These are phyloP conservation scores for Phytopythium delawarense DNA, from an alignment of 352 stramenopile species.

Conservation along the genomic window DNA sequence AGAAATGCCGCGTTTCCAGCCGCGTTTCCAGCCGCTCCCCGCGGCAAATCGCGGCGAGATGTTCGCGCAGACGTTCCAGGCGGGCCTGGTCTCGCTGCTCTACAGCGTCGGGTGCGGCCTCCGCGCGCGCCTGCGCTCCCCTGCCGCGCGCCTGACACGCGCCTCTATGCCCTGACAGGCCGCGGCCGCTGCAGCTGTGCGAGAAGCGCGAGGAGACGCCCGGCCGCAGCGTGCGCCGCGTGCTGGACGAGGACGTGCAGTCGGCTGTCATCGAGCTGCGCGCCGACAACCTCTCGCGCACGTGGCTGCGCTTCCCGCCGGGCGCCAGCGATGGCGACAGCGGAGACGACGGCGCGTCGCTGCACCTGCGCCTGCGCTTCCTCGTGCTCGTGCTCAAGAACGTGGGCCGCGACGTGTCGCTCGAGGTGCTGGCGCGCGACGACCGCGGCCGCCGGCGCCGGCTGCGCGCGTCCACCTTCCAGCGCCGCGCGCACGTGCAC, in stretches of 20 bases:
- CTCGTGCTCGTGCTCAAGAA: constrained; percentile 47
- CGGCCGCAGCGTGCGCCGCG: constrained; percentile 25
- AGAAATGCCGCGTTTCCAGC: too few relatives aligned
- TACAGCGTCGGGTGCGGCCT: constrained; percentile 53
- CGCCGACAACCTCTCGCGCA: constrained; percentile 27
- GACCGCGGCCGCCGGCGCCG: constrained; percentile 25
- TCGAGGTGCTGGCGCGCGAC: constrained; percentile 46
- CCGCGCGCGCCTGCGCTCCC: background rate
- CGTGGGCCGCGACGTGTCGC: constrained; percentile 30
- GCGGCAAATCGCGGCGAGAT: constrained; percentile 11
- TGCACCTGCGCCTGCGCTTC: constrained; percentile 47
- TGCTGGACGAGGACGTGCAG: constrained; percentile 57
- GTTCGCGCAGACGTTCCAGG: constrained; percentile 47
- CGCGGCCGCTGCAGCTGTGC: constrained; percentile 55
- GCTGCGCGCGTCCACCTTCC: constrained; percentile 46
- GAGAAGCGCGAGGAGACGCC: constrained; percentile 39
- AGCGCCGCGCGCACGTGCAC: constrained; percentile 37
- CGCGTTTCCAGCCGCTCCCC: too few relatives aligned
- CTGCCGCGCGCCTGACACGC: background rate
- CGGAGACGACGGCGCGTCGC: constrained; percentile 10
- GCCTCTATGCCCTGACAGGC: constrained; percentile 12
- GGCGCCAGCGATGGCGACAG: background rate
- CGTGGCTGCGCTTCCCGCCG: constrained; percentile 47
- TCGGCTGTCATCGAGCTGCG: constrained; percentile 51
- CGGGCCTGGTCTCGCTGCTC: constrained; percentile 51